A percentile compares a stretch with the other conserved stretches of the same genome.
Conservation (phyloP, 2,329 filamentous ascomycete genomes). For the Paraphoma sp. region DNA sequence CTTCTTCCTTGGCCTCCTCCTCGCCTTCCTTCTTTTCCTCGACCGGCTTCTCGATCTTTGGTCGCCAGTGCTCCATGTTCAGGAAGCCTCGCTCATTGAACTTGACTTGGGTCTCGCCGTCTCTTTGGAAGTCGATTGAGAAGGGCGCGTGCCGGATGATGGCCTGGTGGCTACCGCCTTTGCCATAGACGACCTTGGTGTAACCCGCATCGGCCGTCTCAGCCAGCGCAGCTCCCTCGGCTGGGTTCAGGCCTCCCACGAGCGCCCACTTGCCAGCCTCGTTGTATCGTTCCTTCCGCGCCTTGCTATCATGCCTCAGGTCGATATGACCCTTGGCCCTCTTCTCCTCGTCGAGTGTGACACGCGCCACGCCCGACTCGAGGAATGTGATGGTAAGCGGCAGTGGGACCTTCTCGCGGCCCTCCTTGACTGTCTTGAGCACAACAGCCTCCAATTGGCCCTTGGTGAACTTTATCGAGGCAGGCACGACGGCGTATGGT, state of each 20-base stretch:
- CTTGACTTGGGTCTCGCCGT: conserved; percentile 81
- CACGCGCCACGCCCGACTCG: conserved; percentile 84
- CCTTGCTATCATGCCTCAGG: conserved; percentile 81
- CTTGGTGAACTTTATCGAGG: conserved; percentile 76
- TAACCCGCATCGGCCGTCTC: conserved; percentile 71
- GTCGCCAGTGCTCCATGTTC: conserved; percentile 95
- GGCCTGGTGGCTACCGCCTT: conserved; percentile 77
- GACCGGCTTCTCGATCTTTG: conserved; percentile 72
- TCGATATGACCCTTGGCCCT: conserved; percentile 88
- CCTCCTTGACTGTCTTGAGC: conserved; percentile 75
- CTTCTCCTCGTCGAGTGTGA: conserved; percentile 91
- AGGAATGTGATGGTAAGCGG: conserved; percentile 89
- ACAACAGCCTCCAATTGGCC: conserved; percentile 81
- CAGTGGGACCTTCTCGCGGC: conserved; percentile 74
- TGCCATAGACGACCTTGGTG: conserved; percentile 79
- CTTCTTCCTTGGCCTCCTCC: conserved; percentile 50
- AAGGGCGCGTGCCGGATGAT: conserved; percentile 85
- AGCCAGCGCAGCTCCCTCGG: conserved; percentile 73
- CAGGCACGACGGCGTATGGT: conserved; percentile 78
- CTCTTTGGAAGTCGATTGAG: conserved; percentile 82
- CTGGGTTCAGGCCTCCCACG: conserved; percentile 78
- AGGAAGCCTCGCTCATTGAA: conserved; percentile 89
- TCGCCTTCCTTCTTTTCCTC: conserved; percentile 60
- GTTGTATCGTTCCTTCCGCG: conserved; percentile 91
- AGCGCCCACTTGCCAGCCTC: conserved; percentile 87